Percentiles rank a stretch among this genome's conserved stretches.
Evolutionary conservation across 495 filamentous ascomycete genomes (phyloP).

Genomic region (Podospora tetraspora): DNA sequence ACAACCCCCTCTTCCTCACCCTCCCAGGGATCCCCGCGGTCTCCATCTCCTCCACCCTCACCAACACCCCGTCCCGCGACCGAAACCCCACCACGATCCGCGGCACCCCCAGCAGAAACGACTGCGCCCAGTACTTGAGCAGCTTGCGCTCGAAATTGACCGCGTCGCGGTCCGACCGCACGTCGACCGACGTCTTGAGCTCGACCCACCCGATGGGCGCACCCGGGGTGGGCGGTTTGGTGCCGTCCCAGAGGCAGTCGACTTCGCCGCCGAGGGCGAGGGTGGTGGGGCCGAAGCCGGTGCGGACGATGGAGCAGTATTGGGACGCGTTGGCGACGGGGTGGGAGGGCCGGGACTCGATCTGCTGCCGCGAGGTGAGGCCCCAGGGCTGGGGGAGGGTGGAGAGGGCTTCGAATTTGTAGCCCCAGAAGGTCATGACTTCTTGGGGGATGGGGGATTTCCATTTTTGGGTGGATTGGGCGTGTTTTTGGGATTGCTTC

Average conservation of each 20-base stretch:
- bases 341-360: conserved; percentile 66
- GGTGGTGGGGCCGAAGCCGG: conserved; percentile 66
- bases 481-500: conserved; percentile 51
- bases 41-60: conserved; percentile 66
- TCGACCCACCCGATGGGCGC: conserved; percentile 85
- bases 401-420: conserved; percentile 90
- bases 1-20: conserved; percentile 62
- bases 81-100: conserved; percentile 90
- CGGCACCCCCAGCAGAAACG: conserved; percentile 86
- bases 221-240: conserved; percentile 59
- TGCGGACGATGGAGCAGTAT: conserved; percentile 89
- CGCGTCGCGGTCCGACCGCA: conserved; percentile 57
- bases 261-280: conserved; percentile 91
- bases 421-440: conserved; percentile 63
- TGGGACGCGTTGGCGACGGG: conserved; percentile 82
- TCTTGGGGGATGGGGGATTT: conserved; percentile 30
- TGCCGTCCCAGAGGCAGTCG: conserved; percentile 80
- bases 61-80: conserved; percentile 63
- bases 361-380: conserved; percentile 61
- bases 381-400: conserved; percentile 70
- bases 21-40: conserved; percentile 68
- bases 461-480: conserved; percentile 59
- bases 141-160: conserved; percentile 81
- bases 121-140: conserved; percentile 93
- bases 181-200: conserved; percentile 80